Conservation (phyloP, 306 rosid species). For the Delonix regia region DNA sequence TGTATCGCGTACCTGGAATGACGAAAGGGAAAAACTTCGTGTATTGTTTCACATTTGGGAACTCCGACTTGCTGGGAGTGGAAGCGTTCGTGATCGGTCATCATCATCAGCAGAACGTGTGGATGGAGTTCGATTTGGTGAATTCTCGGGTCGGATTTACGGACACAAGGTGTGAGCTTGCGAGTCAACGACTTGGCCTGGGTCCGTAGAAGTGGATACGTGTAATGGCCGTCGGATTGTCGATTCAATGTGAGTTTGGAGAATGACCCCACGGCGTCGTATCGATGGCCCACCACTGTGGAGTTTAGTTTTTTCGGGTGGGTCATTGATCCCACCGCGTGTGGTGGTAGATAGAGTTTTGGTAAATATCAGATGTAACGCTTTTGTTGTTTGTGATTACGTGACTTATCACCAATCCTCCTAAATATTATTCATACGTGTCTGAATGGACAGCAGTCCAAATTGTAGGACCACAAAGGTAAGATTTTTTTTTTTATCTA, state of each 20-base stretch:
- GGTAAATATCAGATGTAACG: slow-evolving; percentile 20
- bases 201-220: background rate
- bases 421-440: too few species aligned
- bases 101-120: slow-evolving; percentile 85
- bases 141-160: slow-evolving; percentile 80
- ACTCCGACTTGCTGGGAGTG: slow-evolving; percentile 68
- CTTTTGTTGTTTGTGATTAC: slow-evolving; percentile 13
- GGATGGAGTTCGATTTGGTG: slow-evolving; percentile 88
- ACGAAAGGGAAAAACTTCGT: slow-evolving; percentile 52
- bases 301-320: background rate
- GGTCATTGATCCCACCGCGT: slow-evolving; percentile 29
- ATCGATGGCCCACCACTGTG: slow-evolving; percentile 33
- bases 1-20: slow-evolving; percentile 67
- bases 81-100: slow-evolving; percentile 83
- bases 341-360: slow-evolving; percentile 15
- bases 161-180: slow-evolving; percentile 67
- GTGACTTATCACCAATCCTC: too few species aligned
- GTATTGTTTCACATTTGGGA: slow-evolving; percentile 84
- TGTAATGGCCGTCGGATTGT: background rate
- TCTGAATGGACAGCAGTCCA: too few species aligned
- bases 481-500: too few species aligned
- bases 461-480: too few species aligned
- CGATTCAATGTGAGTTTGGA: background rate
- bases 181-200: slow-evolving; percentile 64
- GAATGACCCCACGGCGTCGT: background rate